Conservation (phyloP, 2,329 filamentous ascomycete species). For the Botrytis tulipae region DNA sequence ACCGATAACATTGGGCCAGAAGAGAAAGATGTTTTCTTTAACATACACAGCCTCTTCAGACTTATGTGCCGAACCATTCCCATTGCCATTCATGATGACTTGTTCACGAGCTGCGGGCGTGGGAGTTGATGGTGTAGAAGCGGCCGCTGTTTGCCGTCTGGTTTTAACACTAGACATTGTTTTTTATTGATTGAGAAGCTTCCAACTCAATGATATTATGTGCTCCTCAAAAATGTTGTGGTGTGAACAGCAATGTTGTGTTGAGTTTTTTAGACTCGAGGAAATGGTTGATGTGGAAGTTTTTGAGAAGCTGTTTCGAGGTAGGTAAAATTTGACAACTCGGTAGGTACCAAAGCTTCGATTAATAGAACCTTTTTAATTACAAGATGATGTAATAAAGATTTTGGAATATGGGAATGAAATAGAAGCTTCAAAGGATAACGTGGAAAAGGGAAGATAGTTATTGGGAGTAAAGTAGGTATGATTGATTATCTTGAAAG, state of each 20-base stretch:
- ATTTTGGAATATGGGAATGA: background rate
- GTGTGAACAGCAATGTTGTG: background rate
- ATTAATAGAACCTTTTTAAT: background rate
- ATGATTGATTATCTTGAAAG: background rate
- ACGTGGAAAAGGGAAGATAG: background rate
- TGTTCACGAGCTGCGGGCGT: constrained; percentile 31
- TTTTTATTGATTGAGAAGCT: constrained; percentile 21
- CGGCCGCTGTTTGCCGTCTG: constrained; percentile 36
- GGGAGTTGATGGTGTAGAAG: constrained; percentile 34
- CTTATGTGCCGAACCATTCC: constrained; percentile 45
- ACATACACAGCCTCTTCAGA: constrained; percentile 42
- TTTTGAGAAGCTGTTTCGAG: constrained; percentile 11
- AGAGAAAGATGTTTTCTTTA: constrained; percentile 76
- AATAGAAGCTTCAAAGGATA: background rate
- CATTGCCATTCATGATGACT: constrained; percentile 47
- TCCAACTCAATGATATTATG: background rate
- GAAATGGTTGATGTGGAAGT: constrained; percentile 8
- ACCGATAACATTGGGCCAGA: constrained; percentile 82
- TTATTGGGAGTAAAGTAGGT: too few relatives aligned
- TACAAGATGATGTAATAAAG: background rate
- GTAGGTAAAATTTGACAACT: background rate
- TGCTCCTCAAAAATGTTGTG: too few relatives aligned
- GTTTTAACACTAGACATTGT: constrained; percentile 38
- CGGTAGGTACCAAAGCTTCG: background rate
- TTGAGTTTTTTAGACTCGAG: background rate